Percentiles rank a stretch among this genome's conserved stretches.
Conservation (phyloP, 1,139 yeast species). For the Hanseniaspora gamundiae region DNA sequence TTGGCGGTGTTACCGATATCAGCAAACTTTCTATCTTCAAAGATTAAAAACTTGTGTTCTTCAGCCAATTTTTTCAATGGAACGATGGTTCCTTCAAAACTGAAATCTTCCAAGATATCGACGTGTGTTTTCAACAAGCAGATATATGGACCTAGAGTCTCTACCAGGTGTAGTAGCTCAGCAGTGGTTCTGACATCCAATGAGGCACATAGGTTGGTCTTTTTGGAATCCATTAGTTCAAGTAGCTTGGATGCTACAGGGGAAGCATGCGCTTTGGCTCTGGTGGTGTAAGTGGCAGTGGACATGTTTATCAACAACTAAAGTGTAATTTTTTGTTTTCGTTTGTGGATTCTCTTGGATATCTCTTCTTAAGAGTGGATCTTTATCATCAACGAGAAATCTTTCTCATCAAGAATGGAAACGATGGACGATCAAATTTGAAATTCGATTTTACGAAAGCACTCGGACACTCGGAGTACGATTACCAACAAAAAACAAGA, state of each 20-base stretch:
- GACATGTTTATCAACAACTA: conserved; percentile 16
- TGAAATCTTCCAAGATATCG: conserved; percentile 82
- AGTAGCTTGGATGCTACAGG: conserved; percentile 72
- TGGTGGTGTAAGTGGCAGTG: conserved; percentile 41
- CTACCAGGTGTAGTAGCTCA: conserved; percentile 62
- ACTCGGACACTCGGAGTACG: too few species aligned
- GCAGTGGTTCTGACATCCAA: conserved; percentile 73
- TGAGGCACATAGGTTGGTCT: conserved; percentile 92
- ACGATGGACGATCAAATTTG: too few species aligned
- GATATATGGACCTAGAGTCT: conserved; percentile 77
- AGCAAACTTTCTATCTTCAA: conserved; percentile 95
- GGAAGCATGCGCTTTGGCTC: conserved; percentile 63
- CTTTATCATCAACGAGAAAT: too few species aligned
- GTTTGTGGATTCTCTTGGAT: too few species aligned
- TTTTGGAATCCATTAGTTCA: conserved; percentile 61
- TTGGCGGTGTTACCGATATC: conserved; percentile 98
- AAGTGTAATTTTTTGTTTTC: not conserved
- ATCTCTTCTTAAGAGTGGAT: too few species aligned
- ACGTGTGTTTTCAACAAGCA: conserved; percentile 91
- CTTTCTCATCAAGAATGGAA: too few species aligned
- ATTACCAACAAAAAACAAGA: too few species aligned
- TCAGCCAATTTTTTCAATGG: conserved; percentile 62
- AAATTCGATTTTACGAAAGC: too few species aligned
- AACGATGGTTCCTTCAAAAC: conserved; percentile 61
- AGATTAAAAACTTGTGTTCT: conserved; percentile 75